Evolutionary conservation across 225 moss, liverwort and hornwort species (phyloP).

Genomic region (Straminergon stramineum): DNA sequence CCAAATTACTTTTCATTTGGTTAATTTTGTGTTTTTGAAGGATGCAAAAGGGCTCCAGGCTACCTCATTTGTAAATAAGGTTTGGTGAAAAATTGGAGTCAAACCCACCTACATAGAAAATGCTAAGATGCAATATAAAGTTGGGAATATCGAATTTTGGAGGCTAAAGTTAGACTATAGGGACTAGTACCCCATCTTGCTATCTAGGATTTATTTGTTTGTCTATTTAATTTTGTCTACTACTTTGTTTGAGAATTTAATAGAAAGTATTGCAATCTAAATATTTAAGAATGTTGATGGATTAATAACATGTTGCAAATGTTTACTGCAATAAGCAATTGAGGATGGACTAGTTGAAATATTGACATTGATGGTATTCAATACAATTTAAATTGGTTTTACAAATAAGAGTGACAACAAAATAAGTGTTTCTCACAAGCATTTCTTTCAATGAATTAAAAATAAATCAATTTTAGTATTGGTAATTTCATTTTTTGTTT

Average conservation of each 20-base stretch:
- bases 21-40: background rate
- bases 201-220: background rate
- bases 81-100: background rate
- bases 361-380: background rate
- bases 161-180: too few species aligned
- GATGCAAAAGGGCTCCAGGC: too few species aligned
- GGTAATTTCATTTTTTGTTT: background rate
- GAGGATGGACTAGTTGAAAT: background rate
- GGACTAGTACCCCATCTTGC: background rate
- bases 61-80: background rate
- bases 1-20: background rate
- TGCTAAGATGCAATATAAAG: background rate
- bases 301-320: background rate
- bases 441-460: background rate
- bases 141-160: background rate
- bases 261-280: background rate
- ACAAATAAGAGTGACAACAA: background rate
- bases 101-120: accelerated
- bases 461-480: background rate
- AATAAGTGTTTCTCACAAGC: too few species aligned
- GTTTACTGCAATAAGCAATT: background rate
- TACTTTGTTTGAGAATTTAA: background rate
- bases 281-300: background rate
- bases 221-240: background rate
- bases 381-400: background rate